Base-by-base conservation (phyloP, 306 rosid genomes). In the Vigna radiata region DNA sequence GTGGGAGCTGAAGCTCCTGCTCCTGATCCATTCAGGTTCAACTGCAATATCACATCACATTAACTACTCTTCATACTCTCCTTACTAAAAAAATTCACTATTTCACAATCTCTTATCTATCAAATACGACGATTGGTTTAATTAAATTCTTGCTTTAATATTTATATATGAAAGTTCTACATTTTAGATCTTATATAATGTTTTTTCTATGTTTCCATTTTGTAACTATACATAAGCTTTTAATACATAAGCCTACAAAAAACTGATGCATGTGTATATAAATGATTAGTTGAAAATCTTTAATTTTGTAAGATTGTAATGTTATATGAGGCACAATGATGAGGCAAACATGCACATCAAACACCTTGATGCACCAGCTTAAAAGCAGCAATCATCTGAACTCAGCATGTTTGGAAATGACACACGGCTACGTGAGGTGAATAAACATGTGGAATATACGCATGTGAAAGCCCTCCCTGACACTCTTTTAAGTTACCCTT, bases 1-100 rank as follows among this genome's bases (percentile, higher is more conserved):
- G 83, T 89, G 12, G 97, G 86, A 69, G 78, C 93, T 36, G 86
- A 83, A 58, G 80, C 79, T 68, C 87, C 93, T 19, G 76, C 64
- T 79, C 79, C 85, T 10, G 96, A 74, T 5, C 89, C 91, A 59
- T 89, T 91, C 67, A 85, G 85, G 84, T 88, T 87, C 83, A 84
- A 27, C 98, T 91, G 89, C 86, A 79, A 71, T 41, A 25, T 77
- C 81, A 63, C 50, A 36, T 73, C 78, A 63, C 50, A 84, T 6
- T 14, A 53, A 4, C 31, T 69, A 1, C 27, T 25, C 27, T 25
- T 25, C 27, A 25, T 25, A 25, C 27, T 25, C 27, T 25, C 27
- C 27, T 25, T 25, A 25, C 27, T 25, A 25, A 25, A 25, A 25
- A 25, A 25, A 25, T 25, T 25, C 27, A 25, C 3, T 25, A 25